phyloP scores from a whole-genome alignment of 148 eudicot genomes.

The Rhododendron vialii region DNA sequence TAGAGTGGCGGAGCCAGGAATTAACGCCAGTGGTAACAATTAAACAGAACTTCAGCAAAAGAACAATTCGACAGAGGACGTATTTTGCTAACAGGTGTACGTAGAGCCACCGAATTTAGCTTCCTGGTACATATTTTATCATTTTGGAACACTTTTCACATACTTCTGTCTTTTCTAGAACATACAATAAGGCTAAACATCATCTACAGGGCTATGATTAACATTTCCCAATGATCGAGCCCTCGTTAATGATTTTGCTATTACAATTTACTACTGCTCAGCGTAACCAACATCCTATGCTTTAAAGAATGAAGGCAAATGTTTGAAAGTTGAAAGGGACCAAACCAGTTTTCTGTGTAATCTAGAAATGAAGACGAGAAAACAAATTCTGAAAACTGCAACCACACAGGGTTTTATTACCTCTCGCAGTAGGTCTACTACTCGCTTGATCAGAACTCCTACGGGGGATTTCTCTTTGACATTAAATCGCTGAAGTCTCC shows the following conservation, averaged over 20 bases:
- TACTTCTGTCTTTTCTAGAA: too few relatives aligned
- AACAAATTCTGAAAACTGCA: neutral
- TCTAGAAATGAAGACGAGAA: neutral
- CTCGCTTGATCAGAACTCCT: conserved; percentile 82
- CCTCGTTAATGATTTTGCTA: too few relatives aligned
- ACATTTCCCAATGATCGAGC: too few relatives aligned
- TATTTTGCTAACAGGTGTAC: neutral
- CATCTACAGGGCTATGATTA: too few relatives aligned
- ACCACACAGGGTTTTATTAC: conserved; percentile 19
- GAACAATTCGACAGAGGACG: too few relatives aligned
- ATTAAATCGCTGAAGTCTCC: conserved; percentile 62
- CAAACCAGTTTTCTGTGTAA: neutral
- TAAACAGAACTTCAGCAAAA: neutral
- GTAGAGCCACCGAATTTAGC: too few relatives aligned
- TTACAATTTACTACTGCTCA: too few relatives aligned
- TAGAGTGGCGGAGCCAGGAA: neutral
- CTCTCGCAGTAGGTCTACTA: conserved; percentile 59
- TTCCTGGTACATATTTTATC: too few relatives aligned
- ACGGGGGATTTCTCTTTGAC: conserved; percentile 61
- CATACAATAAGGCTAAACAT: too few relatives aligned
- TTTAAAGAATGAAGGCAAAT: neutral
- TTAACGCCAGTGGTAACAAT: neutral
- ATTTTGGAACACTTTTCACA: too few relatives aligned
- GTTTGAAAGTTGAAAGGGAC: neutral
- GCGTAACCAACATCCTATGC: neutral